Base-by-base conservation (phyloP, 1,139 yeast genomes). In the Kurtzmaniella quercitrusa region DNA sequence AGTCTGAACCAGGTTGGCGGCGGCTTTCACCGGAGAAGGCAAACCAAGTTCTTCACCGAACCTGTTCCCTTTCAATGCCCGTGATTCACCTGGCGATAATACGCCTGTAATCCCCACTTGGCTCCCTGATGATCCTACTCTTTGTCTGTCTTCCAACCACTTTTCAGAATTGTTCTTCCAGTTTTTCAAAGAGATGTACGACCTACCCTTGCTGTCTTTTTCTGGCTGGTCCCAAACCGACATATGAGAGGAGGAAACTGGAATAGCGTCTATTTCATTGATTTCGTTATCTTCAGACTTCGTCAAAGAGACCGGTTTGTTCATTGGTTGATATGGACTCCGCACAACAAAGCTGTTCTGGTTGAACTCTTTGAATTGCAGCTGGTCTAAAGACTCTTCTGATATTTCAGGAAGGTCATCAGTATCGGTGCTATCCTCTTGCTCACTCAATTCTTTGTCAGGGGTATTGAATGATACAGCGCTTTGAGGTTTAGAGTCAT, bases 191-290 rank as follows among this genome's bases (percentile, higher is more conserved):
- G 68, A 58, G 21, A 68, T 64, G 39, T 55, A 19, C 16, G 45
- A 29, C 34, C 41, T 40, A 10, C 40, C 36, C 18, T 34, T 16
- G 2, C 34, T 31, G 7, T 33, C 34, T 2, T 37, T 34, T 3
- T 33, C 21, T 3, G 37, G 21, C n/a, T 9, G 9, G 15, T 9
- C 34, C 41, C 41, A 38, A n/a, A 27, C 14, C 10, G 8, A 15
- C 16, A 51, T 45, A n/a, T 34, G 39, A 24, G 45, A 38, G 24
- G 50, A 44, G 0, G 60, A 42, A 37, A 47, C 50, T 7, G 75
- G 73, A 33, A 70, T 68, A 24, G 51, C 52, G 44, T 66, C 70
- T 40, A 70, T 59, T 11, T 71, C 73, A 6, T 50, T 48, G 38
- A 66, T 49, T 6, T 54, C 43, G 14, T 54, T 55, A 21, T 51